Percentiles rank a stretch among this genome's conserved stretches.
Evolutionary conservation across 1,284 basidiomycete genomes (phyloP).

Genomic region (Rhodofomes roseus): DNA sequence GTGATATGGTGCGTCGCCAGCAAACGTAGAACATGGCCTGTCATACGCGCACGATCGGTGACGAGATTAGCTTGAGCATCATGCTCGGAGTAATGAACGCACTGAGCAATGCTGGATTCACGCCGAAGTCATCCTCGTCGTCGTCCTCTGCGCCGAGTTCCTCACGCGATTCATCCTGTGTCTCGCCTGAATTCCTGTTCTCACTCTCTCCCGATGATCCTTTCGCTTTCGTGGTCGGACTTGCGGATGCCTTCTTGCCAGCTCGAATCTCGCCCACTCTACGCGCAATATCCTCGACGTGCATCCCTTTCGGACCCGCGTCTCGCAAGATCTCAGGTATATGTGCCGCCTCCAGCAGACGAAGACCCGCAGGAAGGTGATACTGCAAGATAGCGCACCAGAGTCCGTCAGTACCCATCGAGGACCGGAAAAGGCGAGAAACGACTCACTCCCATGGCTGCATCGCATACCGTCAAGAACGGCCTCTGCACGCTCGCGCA

Average conservation of each 20-base stretch:
- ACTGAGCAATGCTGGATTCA: background rate
- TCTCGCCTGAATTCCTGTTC: background rate
- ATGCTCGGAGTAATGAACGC: no score
- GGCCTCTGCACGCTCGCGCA: conserved; percentile 58
- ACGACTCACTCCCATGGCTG: conserved; percentile 55
- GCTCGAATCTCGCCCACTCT: conserved; percentile 9
- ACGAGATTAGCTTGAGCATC: background rate
- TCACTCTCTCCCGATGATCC: background rate
- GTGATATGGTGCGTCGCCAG: conserved; percentile 71
- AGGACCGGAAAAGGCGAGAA: background rate
- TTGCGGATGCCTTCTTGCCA: background rate
- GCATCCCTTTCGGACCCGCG: conserved; percentile 51
- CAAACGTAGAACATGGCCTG: conserved; percentile 63
- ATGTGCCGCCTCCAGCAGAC: conserved; percentile 64
- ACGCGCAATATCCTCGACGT: conserved; percentile 50
- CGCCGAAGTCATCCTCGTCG: background rate
- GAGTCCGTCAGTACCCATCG: background rate
- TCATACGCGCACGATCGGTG: no score
- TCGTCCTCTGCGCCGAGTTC: background rate
- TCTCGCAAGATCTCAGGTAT: conserved; percentile 63
- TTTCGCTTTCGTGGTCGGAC: background rate
- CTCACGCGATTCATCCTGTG: background rate
- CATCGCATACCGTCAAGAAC: conserved; percentile 64
- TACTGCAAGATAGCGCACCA: conserved; percentile 42
- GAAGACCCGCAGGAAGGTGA: conserved; percentile 65